Conservation (phyloP, 192 early-diverging fungal genomes). For the Entomortierella chlamydospora region DNA sequence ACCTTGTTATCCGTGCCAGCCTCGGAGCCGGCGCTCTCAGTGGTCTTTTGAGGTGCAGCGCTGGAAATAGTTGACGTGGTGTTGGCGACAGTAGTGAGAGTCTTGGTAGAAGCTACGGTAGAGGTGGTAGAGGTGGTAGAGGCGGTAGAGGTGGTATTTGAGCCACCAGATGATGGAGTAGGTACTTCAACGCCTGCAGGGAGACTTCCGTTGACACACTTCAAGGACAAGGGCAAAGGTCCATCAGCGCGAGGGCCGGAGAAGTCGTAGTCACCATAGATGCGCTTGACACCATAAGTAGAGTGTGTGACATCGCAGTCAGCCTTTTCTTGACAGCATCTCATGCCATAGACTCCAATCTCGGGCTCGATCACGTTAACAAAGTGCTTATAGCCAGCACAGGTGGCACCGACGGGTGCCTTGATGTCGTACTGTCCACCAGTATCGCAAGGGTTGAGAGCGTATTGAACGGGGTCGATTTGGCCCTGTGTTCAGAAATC, state of each 20-base stretch:
- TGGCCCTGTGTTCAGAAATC: slow-evolving; percentile 20
- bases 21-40: neutral
- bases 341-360: slow-evolving; percentile 57
- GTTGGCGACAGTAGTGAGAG: neutral
- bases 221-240: slow-evolving; percentile 40
- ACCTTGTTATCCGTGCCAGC: slow-evolving; percentile 14
- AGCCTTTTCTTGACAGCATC: slow-evolving; percentile 53
- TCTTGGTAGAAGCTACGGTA: neutral
- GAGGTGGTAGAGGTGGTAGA: neutral
- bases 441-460: slow-evolving; percentile 43
- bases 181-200: slow-evolving; percentile 15
- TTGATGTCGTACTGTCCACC: slow-evolving; percentile 50
- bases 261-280: slow-evolving; percentile 35
- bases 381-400: slow-evolving; percentile 55
- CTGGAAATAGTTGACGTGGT: neutral
- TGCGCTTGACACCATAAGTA: slow-evolving; percentile 30
- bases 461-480: slow-evolving; percentile 43
- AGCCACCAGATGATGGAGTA: slow-evolving; percentile 1
- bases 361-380: slow-evolving; percentile 60
- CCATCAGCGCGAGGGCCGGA: slow-evolving; percentile 45
- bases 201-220: slow-evolving; percentile 40
- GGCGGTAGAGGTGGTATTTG: neutral
- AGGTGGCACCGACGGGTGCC: slow-evolving; percentile 54
- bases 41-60: slow-evolving; percentile 1
- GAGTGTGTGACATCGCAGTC: slow-evolving; percentile 35